Evolutionary conservation across 148 eudicot species (phyloP), one percentile per base, ranked within the genome.

Genomic region (Rheum nobile): DNA sequence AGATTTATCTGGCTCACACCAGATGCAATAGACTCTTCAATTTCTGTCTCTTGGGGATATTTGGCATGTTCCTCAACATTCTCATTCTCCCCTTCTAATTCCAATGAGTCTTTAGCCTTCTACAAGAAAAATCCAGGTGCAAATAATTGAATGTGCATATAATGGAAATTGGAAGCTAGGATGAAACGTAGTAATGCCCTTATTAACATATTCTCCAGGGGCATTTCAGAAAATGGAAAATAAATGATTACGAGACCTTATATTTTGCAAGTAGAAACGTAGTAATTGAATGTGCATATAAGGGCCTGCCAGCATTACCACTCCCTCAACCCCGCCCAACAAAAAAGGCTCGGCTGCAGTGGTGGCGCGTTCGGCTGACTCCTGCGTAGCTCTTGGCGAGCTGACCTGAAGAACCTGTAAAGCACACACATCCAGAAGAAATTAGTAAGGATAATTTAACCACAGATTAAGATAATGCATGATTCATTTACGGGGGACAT

Each of bases 1-100:
- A 94, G 79, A 65, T 84, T 52, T 72, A 94, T 79, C 67, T 79
- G 86, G 71, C 79, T 83, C 77, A 94, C 83, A 80, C 88, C 85
- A 28, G 98, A 83, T 72, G 85, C 79, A 78, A 85, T 82, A 34
- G 84, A 78, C 55, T 86, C 93, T 17, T 76, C 75, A 29, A 79
- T 34, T 69, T 87, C 83, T 2, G 79, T 79, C 72, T 65, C 74
- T 59, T 79, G 80, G 73, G 78, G 75, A 79, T 84, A 85, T 65
- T 76, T 86, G 76, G 70, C 75, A 79, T 79, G 67, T 21, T 74
- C 77, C 34, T 38, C 72, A 43, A 81, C 89, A 55, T 84, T 78
- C 52, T 81, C 88, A 73, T 73, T 79, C 16, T 79, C 86, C 28
- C 37, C 76, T 42, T 77, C 87, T 47, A 79, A 65, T 34, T 82